A percentile compares a stretch with the other conserved stretches of the same genome.
phyloP scores from a whole-genome alignment of 768 basidiomycete genomes.

The Leccinum rimulosum region DNA sequence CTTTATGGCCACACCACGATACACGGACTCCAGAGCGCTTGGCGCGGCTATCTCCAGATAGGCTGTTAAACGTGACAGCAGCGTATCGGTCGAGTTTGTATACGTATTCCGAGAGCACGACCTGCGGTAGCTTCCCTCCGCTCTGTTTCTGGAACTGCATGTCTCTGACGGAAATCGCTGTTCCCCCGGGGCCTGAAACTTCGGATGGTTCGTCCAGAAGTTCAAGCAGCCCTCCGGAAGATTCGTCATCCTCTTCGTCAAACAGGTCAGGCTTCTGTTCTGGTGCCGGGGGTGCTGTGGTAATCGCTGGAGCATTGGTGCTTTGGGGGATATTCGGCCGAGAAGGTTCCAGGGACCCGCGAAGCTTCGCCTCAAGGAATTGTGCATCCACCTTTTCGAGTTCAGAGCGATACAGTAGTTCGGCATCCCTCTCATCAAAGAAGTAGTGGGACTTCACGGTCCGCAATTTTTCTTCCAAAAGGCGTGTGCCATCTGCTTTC shows the following conservation, averaged over 20 bases:
- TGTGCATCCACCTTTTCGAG: constrained; percentile 47
- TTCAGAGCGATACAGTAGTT: constrained; percentile 52
- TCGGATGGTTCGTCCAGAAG: constrained; percentile 64
- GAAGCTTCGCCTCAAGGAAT: constrained; percentile 43
- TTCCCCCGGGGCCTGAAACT: constrained; percentile 56
- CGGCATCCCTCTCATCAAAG: constrained; percentile 68
- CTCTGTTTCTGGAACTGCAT: constrained; percentile 83
- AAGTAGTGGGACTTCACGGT: constrained; percentile 58
- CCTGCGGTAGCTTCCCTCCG: constrained; percentile 79
- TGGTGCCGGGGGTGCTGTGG: background rate
- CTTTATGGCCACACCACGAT: constrained; percentile 63
- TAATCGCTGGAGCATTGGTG: background rate
- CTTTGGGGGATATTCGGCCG: background rate
- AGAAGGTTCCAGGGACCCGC: constrained; percentile 20
- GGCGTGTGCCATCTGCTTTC: constrained; percentile 30
- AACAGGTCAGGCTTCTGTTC: constrained; percentile 43
- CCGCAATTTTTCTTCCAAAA: constrained; percentile 46
- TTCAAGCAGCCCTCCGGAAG: constrained; percentile 63
- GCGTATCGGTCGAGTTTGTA: constrained; percentile 72
- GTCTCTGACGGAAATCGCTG: constrained; percentile 54
- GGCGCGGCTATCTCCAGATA: constrained; percentile 73
- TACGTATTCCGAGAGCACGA: constrained; percentile 64
- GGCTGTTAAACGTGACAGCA: constrained; percentile 58
- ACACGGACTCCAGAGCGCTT: constrained; percentile 71
- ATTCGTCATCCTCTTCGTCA: constrained; percentile 49